Percentiles rank a stretch among this genome's conserved stretches.
Conservation (phyloP, 2,329 filamentous ascomycete species). For the Aureobasidium sp. region DNA sequence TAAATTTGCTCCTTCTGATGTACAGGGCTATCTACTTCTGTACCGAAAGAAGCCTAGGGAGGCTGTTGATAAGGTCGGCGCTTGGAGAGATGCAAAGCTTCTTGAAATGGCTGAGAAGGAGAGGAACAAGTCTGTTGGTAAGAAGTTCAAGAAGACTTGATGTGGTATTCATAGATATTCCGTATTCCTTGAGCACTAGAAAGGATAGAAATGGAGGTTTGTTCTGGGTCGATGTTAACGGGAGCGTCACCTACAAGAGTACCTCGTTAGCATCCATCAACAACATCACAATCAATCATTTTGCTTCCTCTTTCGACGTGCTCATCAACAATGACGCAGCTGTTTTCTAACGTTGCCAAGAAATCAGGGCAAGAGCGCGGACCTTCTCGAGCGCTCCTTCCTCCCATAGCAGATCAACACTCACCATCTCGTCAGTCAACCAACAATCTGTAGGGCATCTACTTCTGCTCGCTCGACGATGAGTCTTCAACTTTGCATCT, state of each 20-base stretch:
- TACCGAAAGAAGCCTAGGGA: conserved; percentile 42
- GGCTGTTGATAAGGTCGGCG: conserved; percentile 38
- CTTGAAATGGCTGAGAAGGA: neutral
- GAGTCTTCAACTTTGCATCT: neutral
- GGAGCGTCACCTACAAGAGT: too few relatives aligned
- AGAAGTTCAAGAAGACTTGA: neutral
- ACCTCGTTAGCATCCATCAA: too few relatives aligned
- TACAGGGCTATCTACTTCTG: conserved; percentile 47
- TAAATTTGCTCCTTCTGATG: conserved; percentile 46
- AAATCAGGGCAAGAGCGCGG: neutral
- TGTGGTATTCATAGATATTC: neutral
- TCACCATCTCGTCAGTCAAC: neutral
- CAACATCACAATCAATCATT: too few relatives aligned
- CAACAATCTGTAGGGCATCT: neutral
- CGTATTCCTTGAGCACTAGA: neutral
- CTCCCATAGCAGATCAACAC: neutral
- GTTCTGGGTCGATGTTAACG: too few relatives aligned
- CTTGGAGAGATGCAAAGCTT: conserved; percentile 27
- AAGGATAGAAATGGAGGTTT: too few relatives aligned
- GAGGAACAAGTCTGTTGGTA: neutral
- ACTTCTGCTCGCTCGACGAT: neutral
- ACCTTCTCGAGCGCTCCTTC: neutral
- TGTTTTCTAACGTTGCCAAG: neutral
- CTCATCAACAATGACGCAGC: neutral
- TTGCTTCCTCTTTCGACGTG: neutral